phyloP scores from a whole-genome alignment of 331 rosid species.

The Acacia pycnantha region DNA sequence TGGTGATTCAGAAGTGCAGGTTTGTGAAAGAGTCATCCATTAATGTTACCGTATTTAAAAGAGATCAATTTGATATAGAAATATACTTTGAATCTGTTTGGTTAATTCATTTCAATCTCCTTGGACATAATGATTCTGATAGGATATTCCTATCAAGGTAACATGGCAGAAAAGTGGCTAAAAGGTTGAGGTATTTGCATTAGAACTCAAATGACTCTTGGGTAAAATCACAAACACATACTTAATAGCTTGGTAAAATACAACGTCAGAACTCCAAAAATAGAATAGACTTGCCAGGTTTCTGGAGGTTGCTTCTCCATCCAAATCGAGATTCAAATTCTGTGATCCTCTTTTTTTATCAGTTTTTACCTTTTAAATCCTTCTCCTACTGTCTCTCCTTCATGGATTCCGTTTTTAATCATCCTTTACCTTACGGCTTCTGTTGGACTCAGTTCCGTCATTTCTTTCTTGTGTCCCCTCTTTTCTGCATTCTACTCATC shows the following conservation, averaged over 20 bases:
- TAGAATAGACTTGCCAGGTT: not conserved
- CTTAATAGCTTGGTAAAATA: not conserved
- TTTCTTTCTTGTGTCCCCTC: not conserved
- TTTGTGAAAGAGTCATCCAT: constrained; percentile 34
- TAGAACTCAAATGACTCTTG: not conserved
- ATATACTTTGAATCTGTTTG: not conserved
- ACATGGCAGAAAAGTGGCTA: not conserved
- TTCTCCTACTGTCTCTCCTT: not conserved
- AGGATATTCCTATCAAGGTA: not conserved
- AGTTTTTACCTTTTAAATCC: not conserved
- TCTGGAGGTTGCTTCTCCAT: not conserved
- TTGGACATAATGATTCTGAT: not conserved
- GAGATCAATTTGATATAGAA: constrained; percentile 6
- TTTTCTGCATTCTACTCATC: not conserved
- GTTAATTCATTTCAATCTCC: not conserved
- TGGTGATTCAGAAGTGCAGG: constrained; percentile 67
- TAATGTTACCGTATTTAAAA: not conserved
- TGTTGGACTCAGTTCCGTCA: not conserved
- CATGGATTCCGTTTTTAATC: not conserved
- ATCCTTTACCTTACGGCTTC: not conserved
- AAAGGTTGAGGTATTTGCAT: not conserved
- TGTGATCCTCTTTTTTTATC: not conserved
- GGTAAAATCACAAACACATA: not conserved
- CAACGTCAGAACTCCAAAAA: not conserved
- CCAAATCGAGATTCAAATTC: not conserved